phyloP scores from a whole-genome alignment of 106 monocot genomes.

The Apostasia ramifera region DNA sequence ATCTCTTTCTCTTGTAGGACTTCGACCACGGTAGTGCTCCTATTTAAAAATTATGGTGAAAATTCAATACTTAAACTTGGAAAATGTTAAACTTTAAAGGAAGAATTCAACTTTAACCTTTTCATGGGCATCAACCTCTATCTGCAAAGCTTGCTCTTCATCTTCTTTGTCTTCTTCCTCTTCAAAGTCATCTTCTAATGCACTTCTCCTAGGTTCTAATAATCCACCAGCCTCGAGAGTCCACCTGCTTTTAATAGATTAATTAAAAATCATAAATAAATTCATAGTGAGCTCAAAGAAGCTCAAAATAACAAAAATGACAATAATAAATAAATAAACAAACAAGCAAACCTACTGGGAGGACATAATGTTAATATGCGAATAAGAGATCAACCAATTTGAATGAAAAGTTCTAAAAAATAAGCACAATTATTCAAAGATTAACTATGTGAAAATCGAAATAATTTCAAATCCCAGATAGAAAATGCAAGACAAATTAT shows the following conservation, averaged over 20 bases:
- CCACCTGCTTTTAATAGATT: slow-evolving; percentile 33
- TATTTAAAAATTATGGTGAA: slow-evolving; percentile 9
- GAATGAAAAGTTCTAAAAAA: too few species aligned
- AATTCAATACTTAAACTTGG: neutral
- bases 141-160: slow-evolving; percentile 52
- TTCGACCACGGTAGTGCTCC: slow-evolving; percentile 77
- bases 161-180: slow-evolving; percentile 97
- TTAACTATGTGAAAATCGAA: too few species aligned
- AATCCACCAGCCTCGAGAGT: slow-evolving; percentile 72
- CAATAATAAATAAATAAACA: neutral
- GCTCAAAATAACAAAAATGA: neutral
- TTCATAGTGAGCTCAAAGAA: neutral
- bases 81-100: neutral
- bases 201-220: slow-evolving; percentile 86
- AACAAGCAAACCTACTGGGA: too few species aligned
- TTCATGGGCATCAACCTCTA: slow-evolving; percentile 40
- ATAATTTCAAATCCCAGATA: too few species aligned
- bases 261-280: neutral
- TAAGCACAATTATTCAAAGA: too few species aligned
- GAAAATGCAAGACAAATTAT: too few species aligned
- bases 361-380: too few species aligned
- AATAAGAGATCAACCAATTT: too few species aligned
- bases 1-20: slow-evolving; percentile 72
- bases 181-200: slow-evolving; percentile 98
- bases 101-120: slow-evolving; percentile 28